These are phyloP conservation scores for Bodo saltans DNA, from an alignment of 78 protist species.

Conservation along the genomic window DNA sequence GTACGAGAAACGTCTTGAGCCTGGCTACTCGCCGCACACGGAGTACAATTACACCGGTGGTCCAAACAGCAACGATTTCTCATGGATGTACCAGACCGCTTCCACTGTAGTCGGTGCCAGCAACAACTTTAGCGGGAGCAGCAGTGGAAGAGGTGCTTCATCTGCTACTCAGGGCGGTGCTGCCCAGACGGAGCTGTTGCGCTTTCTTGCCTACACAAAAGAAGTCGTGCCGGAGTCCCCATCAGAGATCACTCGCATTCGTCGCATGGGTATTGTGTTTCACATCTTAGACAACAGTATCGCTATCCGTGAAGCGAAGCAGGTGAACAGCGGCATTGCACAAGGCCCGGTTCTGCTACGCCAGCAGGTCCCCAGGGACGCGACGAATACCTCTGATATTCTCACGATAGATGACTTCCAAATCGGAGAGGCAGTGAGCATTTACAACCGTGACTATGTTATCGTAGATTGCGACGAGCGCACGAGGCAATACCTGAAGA, in stretches of 20 bases:
- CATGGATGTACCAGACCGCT: too few relatives aligned
- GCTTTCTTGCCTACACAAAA: conserved; percentile 42
- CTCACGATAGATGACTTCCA: conserved; percentile 3
- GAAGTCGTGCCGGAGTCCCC: conserved; percentile 37
- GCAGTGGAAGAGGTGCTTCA: neutral
- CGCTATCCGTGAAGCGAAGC: conserved; percentile 38
- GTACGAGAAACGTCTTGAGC: neutral
- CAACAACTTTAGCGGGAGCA: neutral
- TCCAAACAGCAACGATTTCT: too few relatives aligned
- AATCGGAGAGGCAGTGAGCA: conserved; percentile 25
- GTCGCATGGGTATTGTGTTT: conserved; percentile 6
- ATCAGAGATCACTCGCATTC: conserved; percentile 33
- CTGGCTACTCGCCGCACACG: conserved; percentile 3
- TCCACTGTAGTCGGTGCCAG: neutral
- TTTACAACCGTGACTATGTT: neutral
- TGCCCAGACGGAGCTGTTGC: conserved; percentile 11
- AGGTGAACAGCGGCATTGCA: conserved; percentile 39
- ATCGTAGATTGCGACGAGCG: conserved; percentile 36
- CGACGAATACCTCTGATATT: neutral
- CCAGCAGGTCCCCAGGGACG: conserved; percentile 24
- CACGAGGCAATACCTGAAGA: conserved; percentile 30
- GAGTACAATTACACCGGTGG: neutral
- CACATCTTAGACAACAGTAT: conserved; percentile 43
- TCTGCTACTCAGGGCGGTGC: neutral
- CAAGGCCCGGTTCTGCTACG: conserved; percentile 10